Conservation (phyloP, 345 rosid species). For the Carallia brachiata region DNA sequence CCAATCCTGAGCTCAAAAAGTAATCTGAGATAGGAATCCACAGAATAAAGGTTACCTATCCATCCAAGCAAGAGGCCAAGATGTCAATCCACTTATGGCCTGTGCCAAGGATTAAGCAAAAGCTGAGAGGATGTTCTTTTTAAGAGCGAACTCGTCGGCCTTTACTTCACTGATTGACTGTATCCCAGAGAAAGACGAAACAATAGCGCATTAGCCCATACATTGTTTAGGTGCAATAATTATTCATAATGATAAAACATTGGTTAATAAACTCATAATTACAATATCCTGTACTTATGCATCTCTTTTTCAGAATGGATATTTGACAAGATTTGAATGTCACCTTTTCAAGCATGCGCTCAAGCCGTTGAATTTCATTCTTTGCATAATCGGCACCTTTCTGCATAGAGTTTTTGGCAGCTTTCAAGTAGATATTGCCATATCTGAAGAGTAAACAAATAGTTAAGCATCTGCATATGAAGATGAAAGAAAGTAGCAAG, state of each 20-base stretch:
- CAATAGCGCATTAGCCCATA: background rate
- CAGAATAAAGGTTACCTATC: background rate
- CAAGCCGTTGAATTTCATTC: conserved; percentile 78
- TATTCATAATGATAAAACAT: too few relatives aligned
- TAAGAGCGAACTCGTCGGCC: background rate
- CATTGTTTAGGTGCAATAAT: background rate
- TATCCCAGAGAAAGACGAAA: background rate
- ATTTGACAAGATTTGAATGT: too few relatives aligned
- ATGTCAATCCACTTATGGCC: conserved; percentile 5
- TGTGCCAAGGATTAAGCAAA: conserved; percentile 14
- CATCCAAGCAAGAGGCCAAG: conserved; percentile 5
- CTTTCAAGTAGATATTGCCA: conserved; percentile 73
- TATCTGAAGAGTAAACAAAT: conserved; percentile 27
- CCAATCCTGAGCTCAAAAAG: background rate
- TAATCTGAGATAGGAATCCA: too few relatives aligned
- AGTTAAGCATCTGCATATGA: background rate
- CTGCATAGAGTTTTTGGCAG: conserved; percentile 62
- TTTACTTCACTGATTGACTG: conserved; percentile 2
- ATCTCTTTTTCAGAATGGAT: too few relatives aligned
- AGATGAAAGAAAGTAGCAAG: background rate
- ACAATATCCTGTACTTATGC: too few relatives aligned
- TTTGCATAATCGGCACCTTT: conserved; percentile 77
- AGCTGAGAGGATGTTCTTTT: conserved; percentile 12
- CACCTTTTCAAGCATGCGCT: conserved; percentile 82
- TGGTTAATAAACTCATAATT: too few relatives aligned